Evolutionary conservation across 805 yeast genomes (phyloP), one percentile per base, ranked within the genome.

Genomic region (Candida alai): DNA sequence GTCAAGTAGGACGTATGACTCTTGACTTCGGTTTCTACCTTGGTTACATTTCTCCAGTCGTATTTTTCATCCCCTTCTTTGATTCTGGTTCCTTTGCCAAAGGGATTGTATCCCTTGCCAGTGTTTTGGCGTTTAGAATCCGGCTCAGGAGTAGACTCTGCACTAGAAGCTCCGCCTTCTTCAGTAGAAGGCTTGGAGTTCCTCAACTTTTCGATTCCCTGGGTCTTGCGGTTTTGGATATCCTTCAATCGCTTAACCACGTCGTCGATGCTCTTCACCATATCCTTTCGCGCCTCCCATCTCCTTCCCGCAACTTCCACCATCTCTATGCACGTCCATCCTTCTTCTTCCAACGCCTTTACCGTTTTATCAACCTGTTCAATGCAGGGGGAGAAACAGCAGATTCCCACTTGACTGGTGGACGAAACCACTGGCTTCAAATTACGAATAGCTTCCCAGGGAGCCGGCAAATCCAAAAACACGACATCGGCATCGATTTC

Each of bases 381-480:
- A 30, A 93, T 84, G 59, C 99, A 93, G 7, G 99, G 99, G 24
- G 95, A 85, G 54, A 93, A 93, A 59, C 98, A 93, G 60, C 99
- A 93, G 35, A 93, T 72, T 3, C 84, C 78, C 15, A 78, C 84
- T 18, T 69, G 66, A 36, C 69, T 65, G 13, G 61, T 61, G 6
- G 62, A 56, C 6, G 83, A 62, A 11, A 84, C 70, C 1, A 84
- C 94, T 20, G 51, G 46, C 9, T 68, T 61, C 29, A 90, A 60
- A 57, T 83, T 81, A 5, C 87, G 86, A 34, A 93, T 83, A 5
- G 98, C 98, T 23, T 78, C 78, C 97, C 97, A 90, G 6, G 99
- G 98, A 4, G 96, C 80, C 3, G 99, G 99, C 30, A 93, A 70
- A 55, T 93, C 99, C 42, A 93, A 68, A 51, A 93, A 93, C 0